phyloP scores from a whole-genome alignment of 192 early-diverging fungal species.

The Coemansia sp. region DNA sequence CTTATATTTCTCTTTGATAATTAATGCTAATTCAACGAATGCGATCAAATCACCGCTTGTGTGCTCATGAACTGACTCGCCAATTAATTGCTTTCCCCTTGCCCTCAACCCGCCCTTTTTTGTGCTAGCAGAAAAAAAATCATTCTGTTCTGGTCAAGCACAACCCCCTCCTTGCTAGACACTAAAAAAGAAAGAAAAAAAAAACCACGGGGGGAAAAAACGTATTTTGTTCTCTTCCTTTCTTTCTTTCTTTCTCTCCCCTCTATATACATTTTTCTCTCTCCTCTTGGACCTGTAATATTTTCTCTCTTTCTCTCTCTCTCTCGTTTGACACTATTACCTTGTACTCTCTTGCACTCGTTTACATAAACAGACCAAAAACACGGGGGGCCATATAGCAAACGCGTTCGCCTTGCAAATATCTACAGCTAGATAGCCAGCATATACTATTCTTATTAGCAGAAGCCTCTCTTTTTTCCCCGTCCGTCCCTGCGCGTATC shows the following conservation, averaged over 20 bases:
- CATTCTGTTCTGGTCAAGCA: neutral
- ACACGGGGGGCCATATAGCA: neutral
- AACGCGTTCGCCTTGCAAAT: neutral
- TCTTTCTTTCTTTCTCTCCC: neutral
- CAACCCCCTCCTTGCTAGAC: neutral
- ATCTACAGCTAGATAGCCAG: neutral
- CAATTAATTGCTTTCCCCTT: neutral
- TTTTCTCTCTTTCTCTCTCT: neutral
- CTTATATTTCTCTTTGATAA: neutral
- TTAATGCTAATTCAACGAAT: neutral
- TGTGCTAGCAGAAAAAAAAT: neutral
- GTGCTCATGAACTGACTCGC: neutral
- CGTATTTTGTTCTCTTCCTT: neutral
- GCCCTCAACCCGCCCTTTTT: neutral
- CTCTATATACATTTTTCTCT: neutral
- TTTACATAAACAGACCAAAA: neutral
- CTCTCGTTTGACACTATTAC: neutral
- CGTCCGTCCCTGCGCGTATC: no score
- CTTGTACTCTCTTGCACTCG: neutral
- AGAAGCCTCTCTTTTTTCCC: no score
- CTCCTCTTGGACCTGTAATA: neutral
- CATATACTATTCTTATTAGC: neutral
- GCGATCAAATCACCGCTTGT: neutral
- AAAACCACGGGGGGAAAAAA: constrained; percentile 1
- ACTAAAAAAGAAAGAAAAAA: constrained; percentile 3